Conservation (phyloP, 106 monocot genomes). For the Dendrobium officinale region DNA sequence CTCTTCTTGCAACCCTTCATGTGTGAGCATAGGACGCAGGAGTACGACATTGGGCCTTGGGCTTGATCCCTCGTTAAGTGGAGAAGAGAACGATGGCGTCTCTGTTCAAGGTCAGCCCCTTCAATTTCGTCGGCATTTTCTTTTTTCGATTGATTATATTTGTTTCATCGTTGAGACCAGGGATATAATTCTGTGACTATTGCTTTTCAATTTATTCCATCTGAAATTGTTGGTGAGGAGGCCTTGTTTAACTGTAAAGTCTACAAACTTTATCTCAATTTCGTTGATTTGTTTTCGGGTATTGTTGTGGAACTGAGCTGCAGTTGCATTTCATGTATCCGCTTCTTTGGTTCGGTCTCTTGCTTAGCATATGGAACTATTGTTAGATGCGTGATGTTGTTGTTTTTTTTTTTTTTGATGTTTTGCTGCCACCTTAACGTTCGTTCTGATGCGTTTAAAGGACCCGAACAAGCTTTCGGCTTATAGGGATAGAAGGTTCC, state of each 20-base stretch:
- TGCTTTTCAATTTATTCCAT: background rate
- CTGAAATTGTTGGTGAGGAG: background rate
- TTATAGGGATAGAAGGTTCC: conserved; percentile 87
- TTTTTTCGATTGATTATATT: background rate
- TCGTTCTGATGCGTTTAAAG: conserved; percentile 17
- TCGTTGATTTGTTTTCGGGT: too few relatives aligned
- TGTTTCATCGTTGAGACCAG: background rate
- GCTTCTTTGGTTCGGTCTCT: too few relatives aligned
- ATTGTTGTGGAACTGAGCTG: background rate
- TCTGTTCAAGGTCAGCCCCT: conserved; percentile 5
- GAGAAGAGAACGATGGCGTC: conserved; percentile 2
- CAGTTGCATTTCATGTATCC: too few relatives aligned
- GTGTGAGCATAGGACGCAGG: background rate
- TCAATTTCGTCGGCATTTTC: background rate
- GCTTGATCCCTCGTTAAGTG: background rate
- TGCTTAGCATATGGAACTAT: background rate
- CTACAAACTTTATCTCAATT: too few relatives aligned
- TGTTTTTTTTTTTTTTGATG: background rate
- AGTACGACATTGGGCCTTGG: background rate
- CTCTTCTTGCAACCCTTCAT: background rate
- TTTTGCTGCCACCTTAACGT: background rate
- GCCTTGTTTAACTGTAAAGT: too few relatives aligned
- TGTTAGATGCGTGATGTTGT: background rate
- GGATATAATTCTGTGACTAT: background rate
- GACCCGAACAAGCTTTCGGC: conserved; percentile 79